Evolutionary conservation across 306 rosid genomes (phyloP), one percentile per base, ranked within the genome.

Genomic region (Crataegus laevigata): DNA sequence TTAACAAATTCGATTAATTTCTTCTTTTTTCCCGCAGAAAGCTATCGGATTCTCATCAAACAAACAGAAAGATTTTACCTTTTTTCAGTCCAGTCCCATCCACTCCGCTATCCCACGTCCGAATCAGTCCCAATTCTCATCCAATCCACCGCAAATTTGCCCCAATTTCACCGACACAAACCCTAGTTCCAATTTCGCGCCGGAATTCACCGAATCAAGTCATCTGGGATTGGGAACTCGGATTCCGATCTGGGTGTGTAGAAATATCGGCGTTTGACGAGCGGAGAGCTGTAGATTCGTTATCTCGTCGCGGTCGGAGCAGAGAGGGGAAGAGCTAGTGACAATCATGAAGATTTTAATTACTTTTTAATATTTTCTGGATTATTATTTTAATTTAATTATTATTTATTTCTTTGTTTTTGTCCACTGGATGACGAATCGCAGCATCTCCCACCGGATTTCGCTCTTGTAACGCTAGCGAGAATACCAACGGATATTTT

Each of bases 241-340:
- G 66, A 66, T 15, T 55, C 34, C 24, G 81, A 80, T 78, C 75
- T 67, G 40, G 22, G 43, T 25, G n/a, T 17, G 19, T 52, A 59
- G 40, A 70, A 26, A 17, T 63, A 36, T 54, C 36, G 66, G 38
- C 5, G 28, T 12, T 73, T 4, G 75, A 57, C 29, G 62, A 59
- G 73, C 75, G 66, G 74, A 78, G 84, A 76, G 80, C 54, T 47
- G 54, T 47, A 77, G 91, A 83, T 83, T 79, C 91, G 83, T 75
- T 58, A 60, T 74, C 82, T 86, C 70, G 86, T 82, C 89, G 82
- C 77, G 75, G 80, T 76, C 69, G 52, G 68, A 73, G 52, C 75
- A 83, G 73, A 54, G 50, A 42, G 59, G 72, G 36, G 60, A 42
- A 57, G 21, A 74, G 50, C n/a, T 66, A 59, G 75, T 85, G 82